A percentile compares a stretch with the other conserved stretches of the same genome.
These are phyloP conservation scores for Laguncularia racemosa DNA, from an alignment of 345 rosid species.

Conservation along the genomic window DNA sequence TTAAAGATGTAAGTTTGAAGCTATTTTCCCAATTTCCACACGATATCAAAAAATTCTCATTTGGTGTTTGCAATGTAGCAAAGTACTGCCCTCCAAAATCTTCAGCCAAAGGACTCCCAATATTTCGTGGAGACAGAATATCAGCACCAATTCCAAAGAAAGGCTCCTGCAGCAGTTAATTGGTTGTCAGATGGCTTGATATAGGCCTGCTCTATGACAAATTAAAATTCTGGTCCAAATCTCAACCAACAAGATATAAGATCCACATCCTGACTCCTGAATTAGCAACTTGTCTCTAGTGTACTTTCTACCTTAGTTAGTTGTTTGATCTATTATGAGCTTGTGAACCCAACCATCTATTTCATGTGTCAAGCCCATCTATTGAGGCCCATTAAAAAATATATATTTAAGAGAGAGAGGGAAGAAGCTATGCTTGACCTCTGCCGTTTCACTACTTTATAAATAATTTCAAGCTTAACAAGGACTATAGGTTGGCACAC, in stretches of 20 bases:
- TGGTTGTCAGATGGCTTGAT: not conserved
- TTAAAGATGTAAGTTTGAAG: constrained; percentile 77
- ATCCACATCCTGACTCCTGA: no score
- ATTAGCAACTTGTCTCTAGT: no score
- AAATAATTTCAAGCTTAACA: not conserved
- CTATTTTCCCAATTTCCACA: constrained; percentile 99
- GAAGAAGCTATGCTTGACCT: no score
- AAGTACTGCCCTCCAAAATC: constrained; percentile 79
- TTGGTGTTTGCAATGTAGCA: constrained; percentile 61
- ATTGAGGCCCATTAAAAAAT: no score
- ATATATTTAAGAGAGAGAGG: no score
- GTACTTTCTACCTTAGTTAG: no score
- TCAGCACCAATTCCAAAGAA: constrained; percentile 92
- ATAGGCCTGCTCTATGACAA: not conserved
- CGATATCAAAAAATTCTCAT: constrained; percentile 74
- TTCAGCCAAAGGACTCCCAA: constrained; percentile 81
- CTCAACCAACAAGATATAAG: no score
- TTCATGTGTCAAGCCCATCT: no score
- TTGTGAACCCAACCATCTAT: no score
- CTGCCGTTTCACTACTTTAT: no score
- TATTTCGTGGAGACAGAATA: constrained; percentile 76
- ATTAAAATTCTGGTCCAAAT: not conserved
- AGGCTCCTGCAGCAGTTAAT: constrained; percentile 61
- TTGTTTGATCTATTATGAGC: no score
- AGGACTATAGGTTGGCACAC: not conserved